Evolutionary conservation across 768 basidiomycete genomes (phyloP).

Genomic region (Imleria badia): DNA sequence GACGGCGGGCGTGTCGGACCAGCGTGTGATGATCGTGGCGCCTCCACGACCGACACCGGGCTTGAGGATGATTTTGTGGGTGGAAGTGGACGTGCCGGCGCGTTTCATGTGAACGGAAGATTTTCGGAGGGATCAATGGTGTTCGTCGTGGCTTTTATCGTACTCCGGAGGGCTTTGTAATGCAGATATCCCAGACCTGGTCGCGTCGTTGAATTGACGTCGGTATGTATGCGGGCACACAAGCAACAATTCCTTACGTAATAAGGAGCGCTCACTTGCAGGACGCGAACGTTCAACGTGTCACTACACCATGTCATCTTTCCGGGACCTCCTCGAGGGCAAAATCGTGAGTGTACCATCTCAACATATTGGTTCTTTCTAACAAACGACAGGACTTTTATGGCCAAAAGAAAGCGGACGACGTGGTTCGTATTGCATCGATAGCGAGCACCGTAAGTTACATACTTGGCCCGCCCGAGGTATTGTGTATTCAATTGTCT

Average conservation of each 20-base stretch:
- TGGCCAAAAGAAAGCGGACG: conserved; percentile 29
- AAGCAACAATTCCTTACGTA: conserved; percentile 16
- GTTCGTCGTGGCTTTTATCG: neutral
- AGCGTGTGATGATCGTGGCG: conserved; percentile 26
- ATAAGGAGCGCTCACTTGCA: neutral
- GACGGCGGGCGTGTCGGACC: conserved; percentile 22
- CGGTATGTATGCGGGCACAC: neutral
- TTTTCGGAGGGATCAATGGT: neutral
- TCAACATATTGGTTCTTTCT: neutral
- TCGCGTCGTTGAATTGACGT: neutral
- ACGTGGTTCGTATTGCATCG: conserved; percentile 24
- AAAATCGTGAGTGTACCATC: conserved; percentile 28
- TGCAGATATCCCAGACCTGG: too few relatives aligned
- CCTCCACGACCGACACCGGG: conserved; percentile 34
- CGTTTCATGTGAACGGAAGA: conserved; percentile 22
- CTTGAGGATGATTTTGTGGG: conserved; percentile 42
- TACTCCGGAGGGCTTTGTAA: neutral
- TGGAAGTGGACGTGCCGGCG: conserved; percentile 16
- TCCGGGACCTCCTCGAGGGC: conserved; percentile 31
- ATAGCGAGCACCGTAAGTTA: conserved; percentile 26
- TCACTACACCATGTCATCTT: conserved; percentile 20
- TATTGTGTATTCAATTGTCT: neutral
- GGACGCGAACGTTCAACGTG: conserved; percentile 3
- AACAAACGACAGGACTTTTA: conserved; percentile 29
- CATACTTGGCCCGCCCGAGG: neutral